phyloP scores from a whole-genome alignment of 345 rosid genomes.

The Populus nigra region DNA sequence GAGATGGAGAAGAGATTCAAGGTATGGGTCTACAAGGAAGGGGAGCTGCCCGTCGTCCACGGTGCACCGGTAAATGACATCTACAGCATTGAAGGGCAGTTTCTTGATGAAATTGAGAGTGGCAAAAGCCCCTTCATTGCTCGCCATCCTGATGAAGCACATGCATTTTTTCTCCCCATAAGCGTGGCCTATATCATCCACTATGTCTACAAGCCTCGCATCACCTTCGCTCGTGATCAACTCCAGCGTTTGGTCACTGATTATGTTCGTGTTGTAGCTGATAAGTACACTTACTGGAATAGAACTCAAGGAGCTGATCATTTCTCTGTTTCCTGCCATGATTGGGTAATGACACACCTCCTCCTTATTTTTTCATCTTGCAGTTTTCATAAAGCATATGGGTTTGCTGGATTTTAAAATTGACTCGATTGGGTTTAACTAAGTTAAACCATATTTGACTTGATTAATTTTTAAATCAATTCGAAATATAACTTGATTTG shows the following conservation, averaged over 20 bases:
- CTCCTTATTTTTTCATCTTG: too few relatives aligned
- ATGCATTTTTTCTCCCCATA: slow-evolving; percentile 49
- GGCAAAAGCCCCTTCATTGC: slow-evolving; percentile 37
- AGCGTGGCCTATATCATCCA: slow-evolving; percentile 42
- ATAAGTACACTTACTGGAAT: slow-evolving; percentile 56
- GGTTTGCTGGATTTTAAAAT: too few relatives aligned
- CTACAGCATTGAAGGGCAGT: slow-evolving; percentile 59
- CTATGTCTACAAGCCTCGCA: slow-evolving; percentile 45
- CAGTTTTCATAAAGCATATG: not conserved
- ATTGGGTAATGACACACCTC: slow-evolving; percentile 41
- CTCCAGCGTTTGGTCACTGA: slow-evolving; percentile 39
- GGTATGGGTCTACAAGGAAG: slow-evolving; percentile 62
- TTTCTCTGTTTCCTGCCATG: slow-evolving; percentile 64
- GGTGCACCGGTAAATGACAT: slow-evolving; percentile 45
- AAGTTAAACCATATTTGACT: too few relatives aligned
- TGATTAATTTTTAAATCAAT: too few relatives aligned
- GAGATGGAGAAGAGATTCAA: slow-evolving; percentile 62
- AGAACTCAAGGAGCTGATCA: slow-evolving; percentile 61
- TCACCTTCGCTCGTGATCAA: slow-evolving; percentile 29
- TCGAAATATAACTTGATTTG: too few relatives aligned
- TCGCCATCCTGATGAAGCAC: slow-evolving; percentile 48
- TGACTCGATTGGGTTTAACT: too few relatives aligned
- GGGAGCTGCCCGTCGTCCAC: slow-evolving; percentile 55
- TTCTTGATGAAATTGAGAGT: slow-evolving; percentile 53
- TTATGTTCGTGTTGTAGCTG: slow-evolving; percentile 36